Evolutionary conservation across 1,139 yeast species (phyloP).

Genomic region (Debaryomyces singareniensis): DNA sequence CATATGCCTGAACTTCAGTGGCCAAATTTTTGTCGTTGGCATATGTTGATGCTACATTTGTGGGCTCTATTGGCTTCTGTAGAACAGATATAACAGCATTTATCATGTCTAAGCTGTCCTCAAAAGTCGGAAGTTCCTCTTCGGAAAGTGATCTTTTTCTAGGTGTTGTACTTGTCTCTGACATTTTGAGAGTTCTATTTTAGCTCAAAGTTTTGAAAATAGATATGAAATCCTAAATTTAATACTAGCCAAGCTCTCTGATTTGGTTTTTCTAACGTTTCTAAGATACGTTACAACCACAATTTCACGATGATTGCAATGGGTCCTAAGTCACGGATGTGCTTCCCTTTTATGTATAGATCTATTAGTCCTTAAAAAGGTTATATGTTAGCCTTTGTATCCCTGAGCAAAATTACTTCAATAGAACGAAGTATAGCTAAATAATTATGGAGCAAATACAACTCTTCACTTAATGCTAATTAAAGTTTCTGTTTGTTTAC

Average conservation of each 20-base stretch:
- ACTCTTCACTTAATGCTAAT: slow-evolving; percentile 10
- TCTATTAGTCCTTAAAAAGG: too few species aligned
- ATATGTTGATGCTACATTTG: slow-evolving; percentile 42
- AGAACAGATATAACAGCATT: slow-evolving; percentile 48
- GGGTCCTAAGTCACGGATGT: too few species aligned
- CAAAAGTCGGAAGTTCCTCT: slow-evolving; percentile 26
- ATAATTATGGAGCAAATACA: too few species aligned
- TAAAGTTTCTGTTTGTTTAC: slow-evolving; percentile 10
- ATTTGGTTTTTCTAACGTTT: too few species aligned
- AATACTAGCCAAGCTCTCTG: too few species aligned
- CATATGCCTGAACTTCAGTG: slow-evolving; percentile 91
- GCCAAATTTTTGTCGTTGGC: slow-evolving; percentile 71
- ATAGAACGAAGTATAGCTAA: neutral
- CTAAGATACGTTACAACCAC: too few species aligned
- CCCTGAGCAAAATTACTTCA: neutral
- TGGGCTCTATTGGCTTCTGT: slow-evolving; percentile 42
- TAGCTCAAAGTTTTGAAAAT: too few species aligned
- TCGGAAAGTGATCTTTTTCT: slow-evolving; percentile 23
- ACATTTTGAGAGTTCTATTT: slow-evolving; percentile 10
- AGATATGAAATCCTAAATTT: too few species aligned
- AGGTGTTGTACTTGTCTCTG: slow-evolving; percentile 20
- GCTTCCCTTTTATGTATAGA: too few species aligned
- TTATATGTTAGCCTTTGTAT: neutral
- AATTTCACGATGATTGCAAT: too few species aligned
- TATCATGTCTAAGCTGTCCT: slow-evolving; percentile 47